These are phyloP conservation scores for Solanum lignicaule DNA, from an alignment of 257 asterid species.

Conservation along the genomic window DNA sequence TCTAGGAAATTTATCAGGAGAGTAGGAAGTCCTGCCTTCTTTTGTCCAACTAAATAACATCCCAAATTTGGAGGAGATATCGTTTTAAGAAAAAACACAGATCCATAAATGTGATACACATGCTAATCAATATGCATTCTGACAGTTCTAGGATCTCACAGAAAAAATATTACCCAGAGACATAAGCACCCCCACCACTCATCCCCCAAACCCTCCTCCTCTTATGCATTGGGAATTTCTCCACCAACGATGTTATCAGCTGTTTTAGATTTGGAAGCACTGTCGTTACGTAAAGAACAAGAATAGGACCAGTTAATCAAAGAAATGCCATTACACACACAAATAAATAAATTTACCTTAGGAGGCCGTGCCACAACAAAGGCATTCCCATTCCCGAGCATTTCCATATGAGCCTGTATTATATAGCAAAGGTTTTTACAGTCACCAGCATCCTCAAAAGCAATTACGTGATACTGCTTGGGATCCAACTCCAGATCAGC, in stretches of 20 bases:
- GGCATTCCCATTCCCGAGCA: slow-evolving; percentile 78
- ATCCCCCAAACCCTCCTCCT: neutral
- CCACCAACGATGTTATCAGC: neutral
- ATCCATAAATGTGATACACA: neutral
- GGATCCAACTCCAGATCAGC: slow-evolving; percentile 92
- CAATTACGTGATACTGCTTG: slow-evolving; percentile 74
- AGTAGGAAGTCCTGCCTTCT: neutral
- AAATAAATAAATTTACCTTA: slow-evolving; percentile 42
- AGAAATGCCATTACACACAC: neutral
- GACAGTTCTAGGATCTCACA: neutral
- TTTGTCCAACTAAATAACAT: neutral
- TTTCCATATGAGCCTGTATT: slow-evolving; percentile 76
- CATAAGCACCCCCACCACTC: neutral
- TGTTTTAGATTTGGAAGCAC: neutral
- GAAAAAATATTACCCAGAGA: neutral
- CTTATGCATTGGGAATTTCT: neutral
- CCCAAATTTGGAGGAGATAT: neutral
- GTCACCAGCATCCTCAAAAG: slow-evolving; percentile 85
- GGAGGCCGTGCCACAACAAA: slow-evolving; percentile 82
- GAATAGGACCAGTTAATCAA: neutral
- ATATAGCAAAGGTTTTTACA: slow-evolving; percentile 83
- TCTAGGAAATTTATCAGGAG: neutral
- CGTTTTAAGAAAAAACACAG: neutral
- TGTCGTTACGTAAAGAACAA: neutral
- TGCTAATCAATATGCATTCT: neutral